Evolutionary conservation across 805 yeast species (phyloP).

Genomic region (Nadsonia fulvescens): DNA sequence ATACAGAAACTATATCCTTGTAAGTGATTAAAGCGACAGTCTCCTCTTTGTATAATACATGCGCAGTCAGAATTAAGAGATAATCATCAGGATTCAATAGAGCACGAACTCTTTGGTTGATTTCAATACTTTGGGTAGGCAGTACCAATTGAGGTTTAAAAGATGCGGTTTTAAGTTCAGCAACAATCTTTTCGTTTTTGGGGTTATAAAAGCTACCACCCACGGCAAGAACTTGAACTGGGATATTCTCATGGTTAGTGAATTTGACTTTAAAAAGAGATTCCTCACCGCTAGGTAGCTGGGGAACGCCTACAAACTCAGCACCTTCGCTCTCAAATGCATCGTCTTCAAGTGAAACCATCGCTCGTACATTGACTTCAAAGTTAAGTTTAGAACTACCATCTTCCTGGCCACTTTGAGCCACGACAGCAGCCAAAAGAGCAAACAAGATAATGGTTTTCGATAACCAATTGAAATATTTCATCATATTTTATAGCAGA

Average conservation of each 20-base stretch:
- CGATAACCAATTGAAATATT: too few species aligned
- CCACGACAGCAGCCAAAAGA: too few species aligned
- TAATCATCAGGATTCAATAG: slow-evolving; percentile 40
- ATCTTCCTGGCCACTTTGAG: too few species aligned
- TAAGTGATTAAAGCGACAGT: slow-evolving; percentile 10
- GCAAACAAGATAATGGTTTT: too few species aligned
- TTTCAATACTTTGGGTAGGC: slow-evolving; percentile 22
- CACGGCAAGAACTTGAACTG: slow-evolving; percentile 11
- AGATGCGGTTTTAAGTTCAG: slow-evolving; percentile 8
- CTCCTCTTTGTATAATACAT: slow-evolving; percentile 10
- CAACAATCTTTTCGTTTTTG: slow-evolving; percentile 6
- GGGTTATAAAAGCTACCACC: slow-evolving; percentile 11
- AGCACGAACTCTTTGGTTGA: slow-evolving; percentile 44
- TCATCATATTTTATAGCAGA: too few species aligned
- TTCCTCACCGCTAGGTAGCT: slow-evolving; percentile 15
- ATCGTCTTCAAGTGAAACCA: too few species aligned
- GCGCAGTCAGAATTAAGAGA: slow-evolving; percentile 23
- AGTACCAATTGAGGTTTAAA: too few species aligned
- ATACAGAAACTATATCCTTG: slow-evolving; percentile 25
- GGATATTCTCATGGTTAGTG: slow-evolving; percentile 12
- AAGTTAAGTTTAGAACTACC: too few species aligned
- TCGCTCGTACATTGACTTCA: too few species aligned
- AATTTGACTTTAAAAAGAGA: slow-evolving; percentile 12
- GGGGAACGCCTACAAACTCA: too few species aligned
- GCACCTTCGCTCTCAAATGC: slow-evolving; percentile 1